Evolutionary conservation across 371 early-diverging fungal species (phyloP).

Genomic region (Coelomomyces lativittatus): DNA sequence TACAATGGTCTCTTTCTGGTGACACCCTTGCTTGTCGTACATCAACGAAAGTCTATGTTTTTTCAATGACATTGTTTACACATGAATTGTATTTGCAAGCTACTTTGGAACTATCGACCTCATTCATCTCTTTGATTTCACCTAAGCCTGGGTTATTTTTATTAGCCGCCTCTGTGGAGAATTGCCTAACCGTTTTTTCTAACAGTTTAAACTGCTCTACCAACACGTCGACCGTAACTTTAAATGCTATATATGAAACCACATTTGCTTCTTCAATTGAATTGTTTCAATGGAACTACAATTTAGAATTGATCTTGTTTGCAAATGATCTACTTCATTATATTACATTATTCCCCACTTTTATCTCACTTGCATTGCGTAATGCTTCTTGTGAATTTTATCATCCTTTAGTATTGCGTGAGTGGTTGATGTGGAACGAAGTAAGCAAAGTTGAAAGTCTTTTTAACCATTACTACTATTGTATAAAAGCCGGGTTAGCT

Average conservation of each 20-base stretch:
- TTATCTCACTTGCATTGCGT: neutral
- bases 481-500: neutral
- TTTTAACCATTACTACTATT: neutral
- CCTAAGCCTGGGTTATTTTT: too few species aligned
- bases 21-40: too few species aligned
- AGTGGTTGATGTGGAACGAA: neutral
- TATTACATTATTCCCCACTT: neutral
- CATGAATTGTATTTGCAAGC: too few species aligned
- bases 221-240: neutral
- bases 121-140: too few species aligned
- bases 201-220: neutral
- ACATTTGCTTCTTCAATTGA: neutral
- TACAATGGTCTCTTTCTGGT: too few species aligned
- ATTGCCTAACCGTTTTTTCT: too few species aligned
- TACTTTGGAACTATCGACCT: too few species aligned
- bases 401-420: neutral
- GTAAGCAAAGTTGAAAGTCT: neutral
- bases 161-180: too few species aligned
- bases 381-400: neutral
- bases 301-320: neutral
- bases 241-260: neutral
- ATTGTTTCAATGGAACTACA: neutral
- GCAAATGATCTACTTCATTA: neutral
- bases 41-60: too few species aligned
- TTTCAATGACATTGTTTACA: too few species aligned